Evolutionary conservation across 2,329 filamentous ascomycete species (phyloP).

Genomic region (Ceratocystis colombiana): DNA sequence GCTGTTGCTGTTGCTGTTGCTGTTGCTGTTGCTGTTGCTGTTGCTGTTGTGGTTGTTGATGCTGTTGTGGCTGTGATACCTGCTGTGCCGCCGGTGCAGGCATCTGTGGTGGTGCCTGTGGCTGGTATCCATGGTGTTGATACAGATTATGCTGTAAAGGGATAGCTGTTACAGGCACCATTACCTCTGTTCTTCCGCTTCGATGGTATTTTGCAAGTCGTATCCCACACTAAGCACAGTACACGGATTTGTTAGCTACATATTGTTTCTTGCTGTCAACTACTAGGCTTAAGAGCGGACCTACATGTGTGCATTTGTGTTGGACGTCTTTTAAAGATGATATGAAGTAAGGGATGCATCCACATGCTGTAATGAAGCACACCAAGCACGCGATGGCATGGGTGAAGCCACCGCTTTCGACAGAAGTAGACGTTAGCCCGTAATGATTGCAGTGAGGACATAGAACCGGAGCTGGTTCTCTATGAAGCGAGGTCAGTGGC

Average conservation of each 20-base stretch:
- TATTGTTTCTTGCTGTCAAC: too few relatives aligned
- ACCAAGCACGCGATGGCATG: constrained; percentile 27
- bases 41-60: constrained; percentile 3
- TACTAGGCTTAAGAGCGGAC: too few relatives aligned
- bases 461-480: constrained; percentile 26
- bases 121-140: constrained; percentile 10
- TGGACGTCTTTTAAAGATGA: constrained; percentile 27
- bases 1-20: background rate
- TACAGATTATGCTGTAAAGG: constrained; percentile 16
- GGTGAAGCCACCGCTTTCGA: constrained; percentile 26
- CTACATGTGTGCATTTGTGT: constrained; percentile 28
- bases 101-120: constrained; percentile 3
- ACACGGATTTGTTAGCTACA: constrained; percentile 20
- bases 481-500: constrained; percentile 26
- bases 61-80: background rate
- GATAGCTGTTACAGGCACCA: constrained; percentile 25
- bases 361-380: constrained; percentile 28
- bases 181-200: constrained; percentile 28
- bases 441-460: constrained; percentile 28
- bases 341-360: constrained; percentile 29
- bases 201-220: constrained; percentile 29
- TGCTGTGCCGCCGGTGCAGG: background rate
- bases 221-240: constrained; percentile 27
- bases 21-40: background rate
- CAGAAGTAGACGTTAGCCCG: constrained; percentile 13